Percentiles rank a stretch among this genome's conserved stretches.
Conservation (phyloP, 2,329 filamentous ascomycete species). For the Chaetothyriales sp. region DNA sequence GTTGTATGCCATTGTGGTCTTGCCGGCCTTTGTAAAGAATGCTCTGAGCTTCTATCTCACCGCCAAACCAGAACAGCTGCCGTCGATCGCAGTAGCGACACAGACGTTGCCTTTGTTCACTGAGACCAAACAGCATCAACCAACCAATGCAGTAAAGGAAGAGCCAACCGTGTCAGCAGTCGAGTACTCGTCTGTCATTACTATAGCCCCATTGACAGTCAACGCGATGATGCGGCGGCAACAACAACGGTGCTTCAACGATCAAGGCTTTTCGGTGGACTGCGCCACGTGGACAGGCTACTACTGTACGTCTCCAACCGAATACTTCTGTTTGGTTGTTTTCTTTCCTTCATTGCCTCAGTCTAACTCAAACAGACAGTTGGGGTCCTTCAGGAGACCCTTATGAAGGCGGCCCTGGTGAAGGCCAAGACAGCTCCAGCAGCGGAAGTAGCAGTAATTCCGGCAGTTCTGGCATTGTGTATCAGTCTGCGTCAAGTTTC, state of each 20-base stretch:
- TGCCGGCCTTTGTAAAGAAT: background rate
- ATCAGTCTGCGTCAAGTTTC: background rate
- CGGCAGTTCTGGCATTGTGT: slow-evolving; percentile 2
- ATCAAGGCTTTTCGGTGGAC: slow-evolving; percentile 18
- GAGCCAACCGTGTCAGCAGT: background rate
- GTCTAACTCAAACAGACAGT: slow-evolving; percentile 7
- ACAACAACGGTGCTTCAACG: slow-evolving; percentile 18
- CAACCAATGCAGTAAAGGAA: background rate
- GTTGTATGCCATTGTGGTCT: background rate
- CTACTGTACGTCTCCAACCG: slow-evolving; percentile 5
- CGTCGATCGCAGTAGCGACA: background rate
- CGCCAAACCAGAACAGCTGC: background rate
- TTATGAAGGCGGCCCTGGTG: slow-evolving; percentile 13
- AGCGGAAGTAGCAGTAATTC: slow-evolving; percentile 4
- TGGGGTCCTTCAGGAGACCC: slow-evolving; percentile 17
- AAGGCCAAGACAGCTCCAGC: slow-evolving; percentile 6
- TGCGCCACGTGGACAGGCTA: slow-evolving; percentile 20
- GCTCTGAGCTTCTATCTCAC: background rate
- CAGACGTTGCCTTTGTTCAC: background rate
- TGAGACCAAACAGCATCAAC: background rate
- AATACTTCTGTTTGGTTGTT: background rate
- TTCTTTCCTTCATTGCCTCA: background rate
- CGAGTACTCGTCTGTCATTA: slow-evolving; percentile 5
- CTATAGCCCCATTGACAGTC: slow-evolving; percentile 12
- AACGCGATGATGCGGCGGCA: slow-evolving; percentile 6